phyloP scores from a whole-genome alignment of 495 filamentous ascomycete species.

The Penicilliopsis zonata region DNA sequence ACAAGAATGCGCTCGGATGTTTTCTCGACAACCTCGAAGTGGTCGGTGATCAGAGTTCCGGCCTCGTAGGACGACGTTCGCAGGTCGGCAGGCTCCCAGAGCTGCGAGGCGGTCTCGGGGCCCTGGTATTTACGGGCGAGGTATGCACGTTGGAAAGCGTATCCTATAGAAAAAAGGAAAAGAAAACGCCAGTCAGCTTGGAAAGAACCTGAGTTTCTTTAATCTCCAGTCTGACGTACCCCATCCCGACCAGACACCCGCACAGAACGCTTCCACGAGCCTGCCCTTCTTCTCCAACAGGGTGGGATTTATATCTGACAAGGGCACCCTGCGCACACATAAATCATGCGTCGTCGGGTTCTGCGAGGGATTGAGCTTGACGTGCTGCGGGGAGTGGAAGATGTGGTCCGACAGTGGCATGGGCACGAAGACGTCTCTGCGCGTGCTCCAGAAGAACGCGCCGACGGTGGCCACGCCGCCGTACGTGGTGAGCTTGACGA shows the following conservation, averaged over 20 bases:
- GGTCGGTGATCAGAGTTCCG: constrained; percentile 58
- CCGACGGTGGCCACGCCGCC: constrained; percentile 29
- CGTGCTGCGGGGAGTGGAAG: constrained; percentile 41
- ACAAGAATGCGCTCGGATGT: constrained; percentile 46
- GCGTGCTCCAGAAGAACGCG: constrained; percentile 30
- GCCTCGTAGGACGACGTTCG: constrained; percentile 40
- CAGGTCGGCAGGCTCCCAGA: constrained; percentile 50
- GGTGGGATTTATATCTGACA: constrained; percentile 50
- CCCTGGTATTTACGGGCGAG: constrained; percentile 51
- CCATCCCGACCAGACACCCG: constrained; percentile 53
- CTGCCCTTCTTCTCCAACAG: constrained; percentile 49
- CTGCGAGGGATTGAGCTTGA: constrained; percentile 45
- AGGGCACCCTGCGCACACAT: constrained; percentile 46
- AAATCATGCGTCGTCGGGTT: constrained; percentile 53
- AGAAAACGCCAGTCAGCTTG: background rate
- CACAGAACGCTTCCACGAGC: constrained; percentile 50
- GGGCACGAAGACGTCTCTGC: constrained; percentile 32
- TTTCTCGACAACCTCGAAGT: constrained; percentile 66
- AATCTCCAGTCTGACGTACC: constrained; percentile 26
- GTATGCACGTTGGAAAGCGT: constrained; percentile 47
- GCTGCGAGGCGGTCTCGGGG: constrained; percentile 46
- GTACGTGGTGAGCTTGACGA: constrained; percentile 28
- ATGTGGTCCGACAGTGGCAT: constrained; percentile 48
- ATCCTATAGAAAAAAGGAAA: constrained; percentile 29
- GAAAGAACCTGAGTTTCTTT: background rate